phyloP scores from a whole-genome alignment of 1,284 basidiomycete genomes.

The Ceratobasidium sp. region DNA sequence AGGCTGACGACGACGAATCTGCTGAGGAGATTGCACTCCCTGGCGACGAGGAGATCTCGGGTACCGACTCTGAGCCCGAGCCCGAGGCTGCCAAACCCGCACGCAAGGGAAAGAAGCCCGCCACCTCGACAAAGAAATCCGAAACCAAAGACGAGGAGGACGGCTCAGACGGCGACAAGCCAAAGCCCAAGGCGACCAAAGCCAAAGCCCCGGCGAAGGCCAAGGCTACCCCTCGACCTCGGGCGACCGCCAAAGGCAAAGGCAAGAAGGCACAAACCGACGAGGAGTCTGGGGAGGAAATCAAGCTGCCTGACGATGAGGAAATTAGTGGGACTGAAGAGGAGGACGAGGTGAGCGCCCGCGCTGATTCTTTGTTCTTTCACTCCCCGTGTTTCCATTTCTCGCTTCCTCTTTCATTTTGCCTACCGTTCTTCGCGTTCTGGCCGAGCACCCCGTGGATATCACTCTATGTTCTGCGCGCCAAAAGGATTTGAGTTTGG shows the following conservation, averaged over 20 bases:
- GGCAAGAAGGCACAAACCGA: conserved; percentile 25
- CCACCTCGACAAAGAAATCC: conserved; percentile 17
- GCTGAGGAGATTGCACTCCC: conserved; percentile 40
- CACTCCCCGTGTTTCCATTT: neutral
- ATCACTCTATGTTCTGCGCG: too few species aligned
- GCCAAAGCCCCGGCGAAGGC: conserved; percentile 20
- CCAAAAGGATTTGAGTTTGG: too few species aligned
- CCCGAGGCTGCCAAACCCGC: conserved; percentile 16
- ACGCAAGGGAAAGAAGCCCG: conserved; percentile 29
- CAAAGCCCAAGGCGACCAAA: conserved; percentile 17
- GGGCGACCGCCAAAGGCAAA: conserved; percentile 26
- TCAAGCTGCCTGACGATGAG: conserved; percentile 40
- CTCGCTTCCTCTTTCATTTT: neutral
- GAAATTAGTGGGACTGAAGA: conserved; percentile 44
- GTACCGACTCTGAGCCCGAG: conserved; percentile 24
- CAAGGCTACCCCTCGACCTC: conserved; percentile 11
- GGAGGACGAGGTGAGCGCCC: conserved; percentile 35
- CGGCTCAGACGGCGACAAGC: conserved; percentile 24
- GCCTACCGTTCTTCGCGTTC: too few species aligned
- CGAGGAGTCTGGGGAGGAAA: conserved; percentile 25
- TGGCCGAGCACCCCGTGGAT: too few species aligned
- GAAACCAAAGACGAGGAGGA: conserved; percentile 21
- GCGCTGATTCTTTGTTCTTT: neutral
- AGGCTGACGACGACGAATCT: conserved; percentile 30
- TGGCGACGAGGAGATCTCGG: conserved; percentile 38